Percentiles rank a stretch among this genome's conserved stretches.
These are phyloP conservation scores for Fusarium ramigenum DNA, from an alignment of 2,329 filamentous ascomycete species.

Conservation along the genomic window DNA sequence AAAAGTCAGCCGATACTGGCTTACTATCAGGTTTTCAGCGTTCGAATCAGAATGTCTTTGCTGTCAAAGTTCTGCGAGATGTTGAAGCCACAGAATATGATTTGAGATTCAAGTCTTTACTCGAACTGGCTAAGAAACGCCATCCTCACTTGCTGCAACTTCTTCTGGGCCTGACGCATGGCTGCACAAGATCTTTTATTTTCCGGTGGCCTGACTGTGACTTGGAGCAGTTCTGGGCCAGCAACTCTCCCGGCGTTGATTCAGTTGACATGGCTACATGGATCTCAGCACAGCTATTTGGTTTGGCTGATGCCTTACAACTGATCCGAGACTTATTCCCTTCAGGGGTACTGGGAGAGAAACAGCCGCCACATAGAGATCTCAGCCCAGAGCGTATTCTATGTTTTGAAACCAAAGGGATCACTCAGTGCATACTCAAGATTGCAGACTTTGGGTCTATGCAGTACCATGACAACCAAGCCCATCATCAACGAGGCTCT, in stretches of 20 bases:
- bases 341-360: background rate
- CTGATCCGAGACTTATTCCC: background rate
- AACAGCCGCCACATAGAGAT: background rate
- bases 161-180: background rate
- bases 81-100: background rate
- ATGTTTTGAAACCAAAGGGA: background rate
- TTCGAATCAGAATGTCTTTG: background rate
- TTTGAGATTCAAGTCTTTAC: background rate
- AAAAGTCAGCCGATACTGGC: accelerated
- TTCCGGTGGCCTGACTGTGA: background rate
- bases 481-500: background rate
- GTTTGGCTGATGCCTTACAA: background rate
- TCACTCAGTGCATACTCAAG: background rate
- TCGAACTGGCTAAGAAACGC: accelerated
- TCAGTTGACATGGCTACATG: background rate
- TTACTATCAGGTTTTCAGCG: background rate
- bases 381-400: background rate
- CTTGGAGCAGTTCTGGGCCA: background rate
- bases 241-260: background rate
- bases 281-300: background rate
- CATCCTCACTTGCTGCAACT: background rate
- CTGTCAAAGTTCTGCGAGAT: background rate
- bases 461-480: background rate
- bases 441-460: background rate
- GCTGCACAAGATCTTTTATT: background rate